phyloP scores from a whole-genome alignment of 2,329 filamentous ascomycete species.

The Talaromyces islandicus region DNA sequence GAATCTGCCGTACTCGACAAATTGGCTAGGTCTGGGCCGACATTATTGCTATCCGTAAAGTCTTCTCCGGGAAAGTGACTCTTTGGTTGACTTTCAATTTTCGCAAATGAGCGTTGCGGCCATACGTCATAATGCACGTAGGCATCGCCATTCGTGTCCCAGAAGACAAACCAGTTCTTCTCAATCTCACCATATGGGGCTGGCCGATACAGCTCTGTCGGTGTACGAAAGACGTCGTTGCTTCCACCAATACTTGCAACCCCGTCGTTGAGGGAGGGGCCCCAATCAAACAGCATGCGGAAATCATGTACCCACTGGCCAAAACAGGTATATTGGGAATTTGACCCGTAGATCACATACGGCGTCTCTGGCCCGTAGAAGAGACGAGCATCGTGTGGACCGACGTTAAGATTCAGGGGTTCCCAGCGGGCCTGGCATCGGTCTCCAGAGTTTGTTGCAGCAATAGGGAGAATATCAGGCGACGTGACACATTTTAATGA shows the following conservation, averaged over 20 bases:
- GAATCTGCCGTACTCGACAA: slow-evolving; percentile 33
- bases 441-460: slow-evolving; percentile 35
- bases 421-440: slow-evolving; percentile 42
- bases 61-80: slow-evolving; percentile 32
- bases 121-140: slow-evolving; percentile 51
- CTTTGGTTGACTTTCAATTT: slow-evolving; percentile 22
- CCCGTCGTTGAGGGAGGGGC: slow-evolving; percentile 13
- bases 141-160: slow-evolving; percentile 43
- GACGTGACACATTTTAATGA: background rate
- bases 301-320: slow-evolving; percentile 54
- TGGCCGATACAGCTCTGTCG: slow-evolving; percentile 50
- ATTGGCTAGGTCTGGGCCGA: slow-evolving; percentile 43
- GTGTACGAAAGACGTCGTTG: slow-evolving; percentile 29
- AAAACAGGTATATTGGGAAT: slow-evolving; percentile 50
- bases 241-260: background rate
- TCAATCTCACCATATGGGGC: slow-evolving; percentile 42
- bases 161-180: slow-evolving; percentile 61
- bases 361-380: slow-evolving; percentile 50
- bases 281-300: slow-evolving; percentile 44
- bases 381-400: slow-evolving; percentile 55
- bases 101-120: slow-evolving; percentile 47
- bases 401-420: slow-evolving; percentile 41
- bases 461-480: slow-evolving; percentile 37
- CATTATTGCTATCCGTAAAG: slow-evolving; percentile 14
- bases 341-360: slow-evolving; percentile 51